Conservation (phyloP, 257 asterid species). For the Solanum corneliomulleri region DNA sequence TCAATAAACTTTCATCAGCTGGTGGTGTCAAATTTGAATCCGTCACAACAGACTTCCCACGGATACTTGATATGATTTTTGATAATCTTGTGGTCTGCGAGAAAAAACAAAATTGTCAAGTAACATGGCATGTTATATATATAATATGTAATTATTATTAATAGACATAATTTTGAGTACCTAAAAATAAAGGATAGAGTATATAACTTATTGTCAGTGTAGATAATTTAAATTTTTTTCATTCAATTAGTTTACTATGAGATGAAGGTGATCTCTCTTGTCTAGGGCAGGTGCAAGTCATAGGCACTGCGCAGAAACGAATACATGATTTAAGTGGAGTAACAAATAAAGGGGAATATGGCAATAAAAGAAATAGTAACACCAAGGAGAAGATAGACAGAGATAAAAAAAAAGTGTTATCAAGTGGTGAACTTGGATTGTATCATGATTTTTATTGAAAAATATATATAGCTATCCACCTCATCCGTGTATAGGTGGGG, state of each 20-base stretch:
- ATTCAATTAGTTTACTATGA: not conserved
- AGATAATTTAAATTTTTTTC: not conserved
- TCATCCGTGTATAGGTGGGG: not conserved
- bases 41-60: conserved; percentile 8
- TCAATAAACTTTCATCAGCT: not conserved
- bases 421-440: not conserved
- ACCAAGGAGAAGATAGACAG: too few relatives aligned
- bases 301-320: not conserved
- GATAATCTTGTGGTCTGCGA: conserved; percentile 27
- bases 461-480: too few relatives aligned
- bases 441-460: not conserved
- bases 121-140: not conserved
- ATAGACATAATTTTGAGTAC: not conserved
- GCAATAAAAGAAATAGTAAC: too few relatives aligned
- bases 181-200: not conserved
- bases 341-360: not conserved
- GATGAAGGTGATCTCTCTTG: not conserved
- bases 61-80: conserved; percentile 13
- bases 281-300: not conserved
- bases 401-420: not conserved
- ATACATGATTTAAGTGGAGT: not conserved
- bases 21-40: not conserved
- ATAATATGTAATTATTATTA: not conserved
- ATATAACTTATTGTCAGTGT: not conserved
- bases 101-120: not conserved